A percentile compares a stretch with the other conserved stretches of the same genome.
Conservation (phyloP, 2,329 filamentous ascomycete genomes). For the Neonectria ditissima region DNA sequence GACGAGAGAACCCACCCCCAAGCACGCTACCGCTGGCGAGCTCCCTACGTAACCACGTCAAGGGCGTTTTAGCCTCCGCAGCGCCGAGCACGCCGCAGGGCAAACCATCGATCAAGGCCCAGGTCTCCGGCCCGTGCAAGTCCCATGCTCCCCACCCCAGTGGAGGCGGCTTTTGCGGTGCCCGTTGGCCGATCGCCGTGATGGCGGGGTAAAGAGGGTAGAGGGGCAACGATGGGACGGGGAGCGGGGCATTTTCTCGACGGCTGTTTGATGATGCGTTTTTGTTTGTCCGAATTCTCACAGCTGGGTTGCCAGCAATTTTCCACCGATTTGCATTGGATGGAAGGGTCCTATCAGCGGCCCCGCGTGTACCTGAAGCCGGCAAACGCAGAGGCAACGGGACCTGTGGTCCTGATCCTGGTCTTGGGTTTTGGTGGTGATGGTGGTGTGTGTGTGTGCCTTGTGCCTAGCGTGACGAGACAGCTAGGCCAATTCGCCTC, state of each 20-base stretch:
- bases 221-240: conserved; percentile 1
- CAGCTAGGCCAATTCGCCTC: neutral
- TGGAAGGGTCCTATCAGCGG: neutral
- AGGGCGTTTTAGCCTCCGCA: conserved; percentile 32
- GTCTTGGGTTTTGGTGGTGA: too few species aligned
- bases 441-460: conserved; percentile 23
- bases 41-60: conserved; percentile 24
- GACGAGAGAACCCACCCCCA: conserved; percentile 10
- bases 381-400: conserved; percentile 25
- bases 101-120: conserved; percentile 23
- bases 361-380: conserved; percentile 27
- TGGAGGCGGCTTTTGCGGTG: conserved; percentile 16
- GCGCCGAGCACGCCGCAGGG: conserved; percentile 33
- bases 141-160: conserved; percentile 6
- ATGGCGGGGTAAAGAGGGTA: conserved; percentile 38
- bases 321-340: too few species aligned
- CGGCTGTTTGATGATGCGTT: neutral
- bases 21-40: neutral
- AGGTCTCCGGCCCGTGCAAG: conserved; percentile 31
- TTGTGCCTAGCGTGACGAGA: conserved; percentile 1
- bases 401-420: neutral
- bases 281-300: neutral
- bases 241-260: conserved; percentile 20
- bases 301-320: conserved; percentile 31
- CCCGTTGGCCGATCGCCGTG: conserved; percentile 30